A percentile compares a stretch with the other conserved stretches of the same genome.
phyloP scores from a whole-genome alignment of 257 asterid genomes.

The Scutellaria baicalensis region DNA sequence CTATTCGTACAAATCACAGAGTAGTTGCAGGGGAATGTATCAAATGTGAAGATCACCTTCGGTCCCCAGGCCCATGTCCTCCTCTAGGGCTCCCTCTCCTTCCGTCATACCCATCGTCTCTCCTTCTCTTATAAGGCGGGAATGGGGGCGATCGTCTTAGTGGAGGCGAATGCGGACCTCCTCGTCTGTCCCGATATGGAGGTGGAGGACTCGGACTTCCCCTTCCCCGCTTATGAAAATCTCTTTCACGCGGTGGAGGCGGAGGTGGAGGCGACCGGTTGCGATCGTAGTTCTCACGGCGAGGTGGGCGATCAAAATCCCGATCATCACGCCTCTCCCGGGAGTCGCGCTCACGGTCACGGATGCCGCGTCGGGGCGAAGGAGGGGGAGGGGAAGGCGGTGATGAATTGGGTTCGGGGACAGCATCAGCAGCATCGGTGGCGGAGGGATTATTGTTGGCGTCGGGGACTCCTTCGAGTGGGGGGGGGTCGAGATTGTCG shows the following conservation, averaged over 20 bases:
- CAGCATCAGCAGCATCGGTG: constrained; percentile 1
- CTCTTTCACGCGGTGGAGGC: constrained; percentile 9
- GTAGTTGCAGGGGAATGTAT: not conserved
- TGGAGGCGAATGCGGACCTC: constrained; percentile 40
- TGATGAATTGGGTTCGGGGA: not conserved
- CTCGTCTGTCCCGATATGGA: constrained; percentile 13
- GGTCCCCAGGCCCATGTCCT: constrained; percentile 13
- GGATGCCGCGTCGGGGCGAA: constrained; percentile 10
- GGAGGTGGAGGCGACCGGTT: constrained; percentile 21
- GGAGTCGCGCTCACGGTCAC: not conserved
- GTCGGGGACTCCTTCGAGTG: constrained; percentile 7
- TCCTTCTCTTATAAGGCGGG: constrained; percentile 33
- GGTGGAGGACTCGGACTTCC: constrained; percentile 13
- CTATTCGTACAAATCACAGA: not conserved
- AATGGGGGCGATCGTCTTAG: constrained; percentile 13
- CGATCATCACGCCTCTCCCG: constrained; percentile 17
- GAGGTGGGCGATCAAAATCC: constrained; percentile 21
- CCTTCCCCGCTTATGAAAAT: constrained; percentile 14
- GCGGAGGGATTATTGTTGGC: constrained; percentile 1
- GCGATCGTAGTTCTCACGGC: constrained; percentile 17
- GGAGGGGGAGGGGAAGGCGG: constrained; percentile 18
- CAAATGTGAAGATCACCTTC: constrained; percentile 4
- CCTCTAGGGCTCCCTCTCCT: constrained; percentile 27
- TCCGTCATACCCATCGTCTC: constrained; percentile 59
- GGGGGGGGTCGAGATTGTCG: constrained; percentile 20